These are phyloP conservation scores for Leccinellum luteum DNA, from an alignment of 768 basidiomycete genomes.

Conservation along the genomic window DNA sequence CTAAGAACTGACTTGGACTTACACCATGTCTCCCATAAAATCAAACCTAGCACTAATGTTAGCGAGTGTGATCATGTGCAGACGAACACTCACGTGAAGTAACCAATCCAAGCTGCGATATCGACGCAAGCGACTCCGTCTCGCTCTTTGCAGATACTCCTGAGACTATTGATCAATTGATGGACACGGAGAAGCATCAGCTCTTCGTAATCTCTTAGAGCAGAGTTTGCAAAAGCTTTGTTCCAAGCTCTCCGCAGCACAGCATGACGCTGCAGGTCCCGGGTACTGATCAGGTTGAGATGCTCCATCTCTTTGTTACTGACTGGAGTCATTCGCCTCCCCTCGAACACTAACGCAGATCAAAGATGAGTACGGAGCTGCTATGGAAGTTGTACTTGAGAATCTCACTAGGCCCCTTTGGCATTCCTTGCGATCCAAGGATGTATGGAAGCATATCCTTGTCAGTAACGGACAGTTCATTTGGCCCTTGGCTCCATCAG, in stretches of 20 bases:
- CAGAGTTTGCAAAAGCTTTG: conserved; percentile 28
- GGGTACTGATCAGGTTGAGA: conserved; percentile 16
- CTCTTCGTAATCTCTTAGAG: conserved; percentile 29
- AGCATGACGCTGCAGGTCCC: conserved; percentile 21
- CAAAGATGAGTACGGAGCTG: conserved; percentile 3
- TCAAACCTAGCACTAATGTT: conserved; percentile 15
- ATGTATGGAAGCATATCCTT: conserved; percentile 22
- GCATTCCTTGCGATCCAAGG: conserved; percentile 27
- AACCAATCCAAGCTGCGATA: conserved; percentile 19
- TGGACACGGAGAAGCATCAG: conserved; percentile 20
- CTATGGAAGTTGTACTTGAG: background rate
- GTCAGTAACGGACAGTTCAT: conserved; percentile 34
- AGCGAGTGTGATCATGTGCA: background rate
- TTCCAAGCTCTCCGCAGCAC: conserved; percentile 31
- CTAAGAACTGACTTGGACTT: conserved; percentile 7
- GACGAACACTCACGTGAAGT: conserved; percentile 20
- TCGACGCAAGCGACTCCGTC: conserved; percentile 8
- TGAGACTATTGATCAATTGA: conserved; percentile 17
- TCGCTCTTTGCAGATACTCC: conserved; percentile 11
- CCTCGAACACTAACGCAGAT: conserved; percentile 17
- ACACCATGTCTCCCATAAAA: conserved; percentile 31
- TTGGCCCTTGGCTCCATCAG: conserved; percentile 32
- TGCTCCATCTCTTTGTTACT: conserved; percentile 11
- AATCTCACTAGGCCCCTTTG: conserved; percentile 30
- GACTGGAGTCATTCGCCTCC: conserved; percentile 19